These are phyloP conservation scores for Metarhizium anisopliae DNA, from an alignment of 2,329 filamentous ascomycete genomes.

Conservation along the genomic window DNA sequence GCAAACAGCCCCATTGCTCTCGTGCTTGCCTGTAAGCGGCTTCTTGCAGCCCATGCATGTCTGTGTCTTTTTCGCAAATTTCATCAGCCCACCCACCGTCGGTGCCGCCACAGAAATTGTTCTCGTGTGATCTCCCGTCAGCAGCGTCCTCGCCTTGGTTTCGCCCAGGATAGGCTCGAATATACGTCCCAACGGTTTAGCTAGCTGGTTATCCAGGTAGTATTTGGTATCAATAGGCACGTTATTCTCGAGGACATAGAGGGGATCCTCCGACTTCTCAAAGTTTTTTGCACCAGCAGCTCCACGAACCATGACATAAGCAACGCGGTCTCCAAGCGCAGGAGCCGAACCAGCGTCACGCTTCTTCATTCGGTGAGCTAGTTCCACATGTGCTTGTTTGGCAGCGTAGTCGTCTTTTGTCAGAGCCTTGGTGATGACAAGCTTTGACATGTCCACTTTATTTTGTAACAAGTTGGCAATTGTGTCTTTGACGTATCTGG, in stretches of 20 bases:
- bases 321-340: constrained; percentile 86
- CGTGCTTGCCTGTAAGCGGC: constrained; percentile 70
- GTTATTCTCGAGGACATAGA: constrained; percentile 95
- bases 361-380: constrained; percentile 94
- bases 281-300: constrained; percentile 87
- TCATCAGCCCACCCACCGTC: constrained; percentile 89
- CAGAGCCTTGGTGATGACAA: constrained; percentile 96
- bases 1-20: constrained; percentile 80
- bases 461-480: constrained; percentile 95
- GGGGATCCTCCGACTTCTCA: constrained; percentile 93
- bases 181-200: constrained; percentile 88
- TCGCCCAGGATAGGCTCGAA: constrained; percentile 97
- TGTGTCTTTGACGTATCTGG: constrained; percentile 87
- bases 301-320: constrained; percentile 96
- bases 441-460: constrained; percentile 97
- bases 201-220: constrained; percentile 96
- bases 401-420: constrained; percentile 82
- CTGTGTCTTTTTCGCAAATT: constrained; percentile 94
- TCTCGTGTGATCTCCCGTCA: constrained; percentile 92
- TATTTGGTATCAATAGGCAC: constrained; percentile 97
- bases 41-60: constrained; percentile 99
- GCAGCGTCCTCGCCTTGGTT: constrained; percentile 75
- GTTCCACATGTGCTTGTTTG: constrained; percentile 93
- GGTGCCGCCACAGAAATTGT: constrained; percentile 88
- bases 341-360: constrained; percentile 92